Evolutionary conservation across 1,139 yeast genomes (phyloP).

Genomic region (Nakaseomyces delphensis): DNA sequence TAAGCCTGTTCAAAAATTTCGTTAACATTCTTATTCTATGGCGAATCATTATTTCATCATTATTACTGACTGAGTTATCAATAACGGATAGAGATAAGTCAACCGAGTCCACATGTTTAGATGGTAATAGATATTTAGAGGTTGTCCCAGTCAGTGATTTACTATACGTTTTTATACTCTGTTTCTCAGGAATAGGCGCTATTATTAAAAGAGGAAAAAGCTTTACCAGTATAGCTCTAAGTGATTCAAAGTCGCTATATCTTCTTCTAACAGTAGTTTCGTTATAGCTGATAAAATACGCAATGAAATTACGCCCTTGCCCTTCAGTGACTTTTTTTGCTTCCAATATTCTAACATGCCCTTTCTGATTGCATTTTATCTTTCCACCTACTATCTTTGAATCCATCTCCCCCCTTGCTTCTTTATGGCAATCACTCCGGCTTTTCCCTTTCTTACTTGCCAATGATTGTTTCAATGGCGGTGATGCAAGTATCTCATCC

Average conservation of each 20-base stretch:
- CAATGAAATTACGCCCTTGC: conserved; percentile 60
- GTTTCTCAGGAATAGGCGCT: conserved; percentile 96
- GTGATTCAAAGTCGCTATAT: conserved; percentile 84
- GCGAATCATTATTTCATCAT: conserved; percentile 30
- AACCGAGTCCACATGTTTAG: conserved; percentile 22
- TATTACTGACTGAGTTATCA: conserved; percentile 25
- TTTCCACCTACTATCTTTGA: background rate
- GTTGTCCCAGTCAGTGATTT: conserved; percentile 27
- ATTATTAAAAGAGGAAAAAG: conserved; percentile 74
- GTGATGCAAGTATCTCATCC: conserved; percentile 15
- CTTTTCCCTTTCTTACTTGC: background rate
- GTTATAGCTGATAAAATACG: conserved; percentile 65
- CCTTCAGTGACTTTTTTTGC: conserved; percentile 78
- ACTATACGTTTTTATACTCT: conserved; percentile 33
- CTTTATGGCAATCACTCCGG: background rate
- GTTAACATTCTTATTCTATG: conserved; percentile 31
- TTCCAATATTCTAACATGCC: conserved; percentile 46
- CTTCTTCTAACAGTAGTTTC: conserved; percentile 59
- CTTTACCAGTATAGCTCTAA: conserved; percentile 59
- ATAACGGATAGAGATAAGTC: conserved; percentile 27
- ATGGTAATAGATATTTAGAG: conserved; percentile 25
- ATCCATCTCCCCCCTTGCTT: background rate
- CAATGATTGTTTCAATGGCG: conserved; percentile 2
- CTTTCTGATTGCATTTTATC: background rate
- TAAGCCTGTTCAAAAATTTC: conserved; percentile 25